phyloP scores from a whole-genome alignment of 2,329 filamentous ascomycete genomes.

The Lojkania enalia region DNA sequence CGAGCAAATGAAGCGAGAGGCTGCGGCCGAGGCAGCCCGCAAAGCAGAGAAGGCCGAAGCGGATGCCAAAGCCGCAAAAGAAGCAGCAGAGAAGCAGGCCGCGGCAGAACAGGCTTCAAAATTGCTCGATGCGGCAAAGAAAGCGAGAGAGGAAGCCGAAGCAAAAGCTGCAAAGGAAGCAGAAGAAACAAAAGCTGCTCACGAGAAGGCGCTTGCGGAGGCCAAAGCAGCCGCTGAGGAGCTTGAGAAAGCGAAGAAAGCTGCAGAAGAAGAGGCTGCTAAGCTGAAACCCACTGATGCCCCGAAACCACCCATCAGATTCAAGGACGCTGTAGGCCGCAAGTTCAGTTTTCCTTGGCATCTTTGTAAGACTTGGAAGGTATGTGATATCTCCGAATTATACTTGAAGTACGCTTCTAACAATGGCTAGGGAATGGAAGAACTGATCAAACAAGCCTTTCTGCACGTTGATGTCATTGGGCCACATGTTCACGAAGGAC shows the following conservation, averaged over 20 bases:
- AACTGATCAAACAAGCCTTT: slow-evolving; percentile 52
- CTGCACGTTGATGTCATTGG: slow-evolving; percentile 49
- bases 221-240: slow-evolving; percentile 50
- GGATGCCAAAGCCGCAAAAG: slow-evolving; percentile 53
- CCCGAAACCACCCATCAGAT: slow-evolving; percentile 75
- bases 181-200: slow-evolving; percentile 49
- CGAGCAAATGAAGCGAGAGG: slow-evolving; percentile 36
- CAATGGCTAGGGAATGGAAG: slow-evolving; percentile 56
- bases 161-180: slow-evolving; percentile 35
- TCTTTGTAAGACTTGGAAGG: slow-evolving; percentile 80
- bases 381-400: slow-evolving; percentile 53
- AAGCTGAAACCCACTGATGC: slow-evolving; percentile 49
- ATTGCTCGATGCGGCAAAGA: slow-evolving; percentile 30
- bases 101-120: slow-evolving; percentile 24
- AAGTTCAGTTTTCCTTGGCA: slow-evolving; percentile 93
- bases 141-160: slow-evolving; percentile 32
- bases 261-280: slow-evolving; percentile 49
- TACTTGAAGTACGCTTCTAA: slow-evolving; percentile 27
- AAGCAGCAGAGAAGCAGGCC: slow-evolving; percentile 47
- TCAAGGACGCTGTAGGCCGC: slow-evolving; percentile 88
- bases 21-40: slow-evolving; percentile 24
- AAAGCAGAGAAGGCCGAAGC: slow-evolving; percentile 50
- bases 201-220: slow-evolving; percentile 53
- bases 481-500: slow-evolving; percentile 48
- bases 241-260: slow-evolving; percentile 53